A percentile compares a stretch with the other conserved stretches of the same genome.
Conservation (phyloP, 1,284 basidiomycete species). For the Ganoderma sinense region DNA sequence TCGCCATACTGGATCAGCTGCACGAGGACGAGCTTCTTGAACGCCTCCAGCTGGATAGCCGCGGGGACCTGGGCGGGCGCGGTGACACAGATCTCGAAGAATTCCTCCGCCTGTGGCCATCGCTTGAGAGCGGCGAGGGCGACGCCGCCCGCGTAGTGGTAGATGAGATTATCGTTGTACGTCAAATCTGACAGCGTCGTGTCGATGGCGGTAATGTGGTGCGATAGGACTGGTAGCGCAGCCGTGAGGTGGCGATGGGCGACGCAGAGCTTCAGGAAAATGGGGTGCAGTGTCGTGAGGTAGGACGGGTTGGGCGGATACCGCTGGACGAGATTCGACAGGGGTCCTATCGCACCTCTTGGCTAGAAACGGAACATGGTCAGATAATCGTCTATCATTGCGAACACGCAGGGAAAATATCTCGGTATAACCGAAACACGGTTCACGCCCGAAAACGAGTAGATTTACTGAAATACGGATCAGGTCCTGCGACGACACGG, state of each 20-base stretch:
- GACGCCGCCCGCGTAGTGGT: conserved; percentile 80
- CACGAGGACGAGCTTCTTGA: conserved; percentile 82
- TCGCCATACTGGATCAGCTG: conserved; percentile 80
- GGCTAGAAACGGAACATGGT: conserved; percentile 24
- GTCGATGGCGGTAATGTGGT: conserved; percentile 67
- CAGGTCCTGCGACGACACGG: too few relatives aligned
- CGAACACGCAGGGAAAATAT: background rate
- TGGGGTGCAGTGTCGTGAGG: conserved; percentile 74
- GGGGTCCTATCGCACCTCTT: conserved; percentile 60
- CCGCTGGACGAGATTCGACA: conserved; percentile 64
- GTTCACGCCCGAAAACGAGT: background rate
- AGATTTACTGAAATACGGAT: background rate
- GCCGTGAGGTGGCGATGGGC: conserved; percentile 56
- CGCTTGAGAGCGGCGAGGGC: conserved; percentile 65
- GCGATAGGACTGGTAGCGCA: conserved; percentile 63
- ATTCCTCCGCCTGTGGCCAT: conserved; percentile 74
- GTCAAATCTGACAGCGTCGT: conserved; percentile 59
- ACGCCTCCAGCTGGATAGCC: conserved; percentile 83
- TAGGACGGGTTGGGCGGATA: conserved; percentile 63
- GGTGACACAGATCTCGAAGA: conserved; percentile 79
- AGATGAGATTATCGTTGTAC: conserved; percentile 79
- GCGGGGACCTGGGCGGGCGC: conserved; percentile 71
- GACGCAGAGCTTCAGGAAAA: conserved; percentile 57
- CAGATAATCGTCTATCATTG: background rate
- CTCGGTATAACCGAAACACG: too few relatives aligned